Evolutionary conservation across 176 grass and related monocot species (phyloP), one percentile per base, ranked within the genome.

Genomic region (Secale cereale): DNA sequence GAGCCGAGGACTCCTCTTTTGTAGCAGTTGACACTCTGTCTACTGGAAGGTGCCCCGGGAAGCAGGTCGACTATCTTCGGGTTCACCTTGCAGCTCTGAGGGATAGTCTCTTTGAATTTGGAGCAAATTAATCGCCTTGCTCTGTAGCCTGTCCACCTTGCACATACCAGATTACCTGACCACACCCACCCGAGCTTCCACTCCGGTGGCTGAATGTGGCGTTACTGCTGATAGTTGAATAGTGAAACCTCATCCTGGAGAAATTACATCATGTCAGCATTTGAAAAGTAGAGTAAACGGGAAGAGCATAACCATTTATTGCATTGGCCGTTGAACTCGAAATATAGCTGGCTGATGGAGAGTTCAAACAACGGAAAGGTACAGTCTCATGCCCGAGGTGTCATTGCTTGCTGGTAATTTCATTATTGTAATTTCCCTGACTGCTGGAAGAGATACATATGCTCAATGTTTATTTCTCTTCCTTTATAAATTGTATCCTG

Each of bases 71-170:
- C 90, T 20, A 92, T 29, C 48, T 91, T 82, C 0, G 90, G 90
- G 56, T 86, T 71, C 56, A 78, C 86, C 43, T 72, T 91, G 52
- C 91, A 93, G 65, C 91, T 91, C 68, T 96, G 94, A 17, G 94
- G 91, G 33, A 89, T 85, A 70, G 19, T 68, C 7, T 26, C 32
- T 81, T 93, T 96, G 60, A 93, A 96, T 60, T 87, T 93, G 57
- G 94, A 96, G 89, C 94, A 96, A n/a, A n/a, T n/a, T n/a, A n/a
- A 16, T 96, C 91, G 0, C 94, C 94, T 89, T 96, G 91, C 40
- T 93, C 86, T 0, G 89, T 93, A 23, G 91, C 84, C 37, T 93
- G 86, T 11, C 77, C 86, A 3, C 89, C 89, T 91, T 9, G 86
- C 76, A 32, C 15, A 32, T 66, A 66, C 91, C 91, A 96, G 63